phyloP scores from a whole-genome alignment of 139 green algal species.

The Chlorella vulgaris region DNA sequence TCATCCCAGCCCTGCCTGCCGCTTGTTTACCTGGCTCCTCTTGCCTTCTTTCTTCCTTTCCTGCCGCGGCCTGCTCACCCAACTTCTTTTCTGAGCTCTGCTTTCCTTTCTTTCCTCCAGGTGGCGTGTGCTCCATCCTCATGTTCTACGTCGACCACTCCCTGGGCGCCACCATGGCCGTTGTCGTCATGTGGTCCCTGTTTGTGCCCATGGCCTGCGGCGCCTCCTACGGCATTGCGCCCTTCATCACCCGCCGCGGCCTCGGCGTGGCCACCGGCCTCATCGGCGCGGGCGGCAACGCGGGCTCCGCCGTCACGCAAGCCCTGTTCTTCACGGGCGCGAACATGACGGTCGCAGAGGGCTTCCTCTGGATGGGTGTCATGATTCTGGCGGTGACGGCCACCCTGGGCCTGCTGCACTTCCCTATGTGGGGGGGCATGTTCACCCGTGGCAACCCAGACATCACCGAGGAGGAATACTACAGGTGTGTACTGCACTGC shows the following conservation, averaged over 20 bases:
- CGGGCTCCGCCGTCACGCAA: conserved; percentile 85
- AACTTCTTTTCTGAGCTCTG: no score
- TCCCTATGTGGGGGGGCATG: conserved; percentile 92
- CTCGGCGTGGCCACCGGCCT: conserved; percentile 89
- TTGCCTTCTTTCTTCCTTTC: no score
- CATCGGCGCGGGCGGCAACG: conserved; percentile 90
- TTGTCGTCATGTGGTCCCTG: conserved; percentile 87
- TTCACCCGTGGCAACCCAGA: conserved; percentile 65
- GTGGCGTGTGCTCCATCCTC: conserved; percentile 78
- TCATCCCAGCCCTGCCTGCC: no score
- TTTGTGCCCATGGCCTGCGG: conserved; percentile 56
- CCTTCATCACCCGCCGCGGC: conserved; percentile 45
- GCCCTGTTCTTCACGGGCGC: conserved; percentile 84
- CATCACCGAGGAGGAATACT: conserved; percentile 90
- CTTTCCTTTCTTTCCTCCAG: no score
- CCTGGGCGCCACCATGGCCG: conserved; percentile 73
- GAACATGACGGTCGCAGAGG: conserved; percentile 63
- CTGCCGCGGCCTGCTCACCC: no score
- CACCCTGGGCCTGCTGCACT: conserved; percentile 79
- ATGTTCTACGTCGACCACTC: conserved; percentile 70
- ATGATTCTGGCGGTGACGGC: conserved; percentile 78
- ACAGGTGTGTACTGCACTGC: conserved; percentile 35
- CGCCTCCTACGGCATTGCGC: conserved; percentile 65
- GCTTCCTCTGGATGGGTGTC: conserved; percentile 60
- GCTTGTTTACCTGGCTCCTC: no score